Evolutionary conservation across 2,329 filamentous ascomycete species (phyloP), one percentile per base, ranked within the genome.

Genomic region (Colletotrichum falcatum): DNA sequence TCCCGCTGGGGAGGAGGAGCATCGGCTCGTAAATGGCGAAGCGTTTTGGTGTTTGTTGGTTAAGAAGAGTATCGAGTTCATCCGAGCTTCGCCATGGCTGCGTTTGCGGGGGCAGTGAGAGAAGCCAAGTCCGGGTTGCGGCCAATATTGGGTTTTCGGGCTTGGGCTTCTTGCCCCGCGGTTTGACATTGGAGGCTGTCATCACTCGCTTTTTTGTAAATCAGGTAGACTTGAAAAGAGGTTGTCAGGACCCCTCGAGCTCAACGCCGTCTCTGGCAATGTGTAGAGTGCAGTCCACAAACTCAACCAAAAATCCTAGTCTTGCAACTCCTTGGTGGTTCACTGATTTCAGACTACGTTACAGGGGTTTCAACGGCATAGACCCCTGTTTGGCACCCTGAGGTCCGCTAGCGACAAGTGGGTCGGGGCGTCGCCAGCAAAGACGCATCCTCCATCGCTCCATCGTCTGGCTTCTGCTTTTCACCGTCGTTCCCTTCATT

Each of bases 21-120:
- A 91, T 87, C 12, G 89, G 88, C 66, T 87, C 86, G 74, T 91
- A 91, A 16, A 87, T 81, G 0, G 86, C 86, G 83, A 88, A 91
- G 72, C 89, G 81, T 74, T 87, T 89, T 0, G 89, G 89, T 2
- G 85, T 82, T 51, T 80, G 77, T 42, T 80, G 77, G 14, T 73
- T 75, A 26, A 85, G 53, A 12, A 88, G 80, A 1, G 64, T 70
- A 20, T 77, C 66, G 54, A 69, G 73, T 56, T 71, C 75, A 51
- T 71, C 68, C 62, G 51, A 8, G 55, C 2, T 30, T 18, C 28
- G 65, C 51, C 62, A 59, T 53, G 70, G 3, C 65, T 68, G 18
- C 69, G 62, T 4, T 63, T 70, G n/a, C 23, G 61, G 18, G 51
- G 76, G 78, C 1, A 80, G 65, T 2, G 72, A 65, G 11, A 74